Percentiles rank a stretch among this genome's conserved stretches.
Evolutionary conservation across 208 protist genomes (phyloP).

Genomic region (Balamuthia mandrillaris): DNA sequence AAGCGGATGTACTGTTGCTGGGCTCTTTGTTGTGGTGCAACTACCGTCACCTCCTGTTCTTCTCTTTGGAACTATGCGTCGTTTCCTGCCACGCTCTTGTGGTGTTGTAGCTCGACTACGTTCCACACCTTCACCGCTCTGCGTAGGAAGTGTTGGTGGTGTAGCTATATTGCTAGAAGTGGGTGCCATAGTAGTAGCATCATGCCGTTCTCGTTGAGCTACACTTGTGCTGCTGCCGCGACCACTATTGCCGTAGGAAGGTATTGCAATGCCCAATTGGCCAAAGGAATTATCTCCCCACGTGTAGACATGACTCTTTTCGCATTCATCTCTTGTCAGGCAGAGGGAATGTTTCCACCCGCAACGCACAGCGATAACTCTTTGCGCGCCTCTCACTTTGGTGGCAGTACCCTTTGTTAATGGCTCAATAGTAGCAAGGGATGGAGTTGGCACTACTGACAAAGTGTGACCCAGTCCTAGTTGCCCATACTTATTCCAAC

Average conservation of each 20-base stretch:
- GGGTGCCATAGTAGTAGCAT: not conserved
- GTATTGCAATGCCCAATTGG: not conserved
- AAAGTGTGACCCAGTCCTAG: not conserved
- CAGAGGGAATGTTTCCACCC: not conserved
- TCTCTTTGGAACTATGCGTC: not conserved
- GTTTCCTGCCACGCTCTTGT: not conserved
- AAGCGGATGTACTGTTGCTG: not conserved
- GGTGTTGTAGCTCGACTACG: not conserved
- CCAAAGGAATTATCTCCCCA: slow-evolving; percentile 14
- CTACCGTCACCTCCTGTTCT: too few species aligned
- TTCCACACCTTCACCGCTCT: not conserved
- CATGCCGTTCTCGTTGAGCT: not conserved
- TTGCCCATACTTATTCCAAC: not conserved
- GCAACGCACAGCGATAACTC: too few species aligned
- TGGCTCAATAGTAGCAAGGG: not conserved
- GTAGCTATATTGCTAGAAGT: not conserved
- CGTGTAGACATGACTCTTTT: not conserved
- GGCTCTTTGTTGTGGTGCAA: not conserved
- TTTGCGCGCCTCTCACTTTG: too few species aligned
- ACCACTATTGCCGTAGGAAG: too few species aligned
- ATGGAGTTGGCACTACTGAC: too few species aligned
- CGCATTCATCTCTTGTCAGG: not conserved
- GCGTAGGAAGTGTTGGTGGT: not conserved
- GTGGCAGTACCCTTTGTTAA: too few species aligned
- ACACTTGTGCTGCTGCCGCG: too few species aligned